Evolutionary conservation across 2,329 filamentous ascomycete genomes (phyloP).

Genomic region (Colletotrichum incanum): DNA sequence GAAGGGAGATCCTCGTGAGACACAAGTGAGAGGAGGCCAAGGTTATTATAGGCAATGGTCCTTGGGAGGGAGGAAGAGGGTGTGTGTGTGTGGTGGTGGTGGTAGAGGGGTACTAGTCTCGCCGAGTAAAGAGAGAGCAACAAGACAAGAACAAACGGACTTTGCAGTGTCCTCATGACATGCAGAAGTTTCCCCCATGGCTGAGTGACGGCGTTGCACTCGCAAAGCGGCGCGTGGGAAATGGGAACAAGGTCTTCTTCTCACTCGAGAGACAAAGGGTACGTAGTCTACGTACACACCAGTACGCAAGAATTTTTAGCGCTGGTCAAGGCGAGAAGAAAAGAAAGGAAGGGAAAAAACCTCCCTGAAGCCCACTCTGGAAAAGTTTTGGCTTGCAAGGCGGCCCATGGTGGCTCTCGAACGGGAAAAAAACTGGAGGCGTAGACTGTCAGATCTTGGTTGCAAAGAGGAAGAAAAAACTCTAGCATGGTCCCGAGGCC

Average conservation of each 20-base stretch:
- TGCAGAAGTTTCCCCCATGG: slow-evolving; percentile 35
- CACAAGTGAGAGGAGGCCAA: slow-evolving; percentile 24
- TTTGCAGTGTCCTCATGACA: slow-evolving; percentile 39
- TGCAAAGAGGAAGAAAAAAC: slow-evolving; percentile 17
- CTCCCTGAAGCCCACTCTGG: slow-evolving; percentile 7
- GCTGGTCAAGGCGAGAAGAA: not conserved
- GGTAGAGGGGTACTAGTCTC: slow-evolving; percentile 24
- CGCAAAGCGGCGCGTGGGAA: not conserved
- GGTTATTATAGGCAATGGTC: slow-evolving; percentile 37
- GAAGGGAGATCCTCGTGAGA: not conserved
- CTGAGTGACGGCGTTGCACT: slow-evolving; percentile 41
- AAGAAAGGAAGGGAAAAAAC: not conserved
- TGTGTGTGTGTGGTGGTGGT: slow-evolving; percentile 19
- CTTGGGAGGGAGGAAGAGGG: slow-evolving; percentile 12
- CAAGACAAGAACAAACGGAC: slow-evolving; percentile 11
- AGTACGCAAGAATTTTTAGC: not conserved
- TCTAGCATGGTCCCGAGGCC: slow-evolving; percentile 37
- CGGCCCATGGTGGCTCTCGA: slow-evolving; percentile 28
- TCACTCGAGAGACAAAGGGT: slow-evolving; percentile 10
- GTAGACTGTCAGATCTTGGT: slow-evolving; percentile 32
- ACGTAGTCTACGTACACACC: slow-evolving; percentile 34
- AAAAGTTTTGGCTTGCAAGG: slow-evolving; percentile 31
- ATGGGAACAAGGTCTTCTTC: not conserved
- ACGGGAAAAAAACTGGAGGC: slow-evolving; percentile 20
- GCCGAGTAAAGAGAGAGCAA: slow-evolving; percentile 7